phyloP scores from a whole-genome alignment of 148 eudicot species.

The Heliosperma pusillum region DNA sequence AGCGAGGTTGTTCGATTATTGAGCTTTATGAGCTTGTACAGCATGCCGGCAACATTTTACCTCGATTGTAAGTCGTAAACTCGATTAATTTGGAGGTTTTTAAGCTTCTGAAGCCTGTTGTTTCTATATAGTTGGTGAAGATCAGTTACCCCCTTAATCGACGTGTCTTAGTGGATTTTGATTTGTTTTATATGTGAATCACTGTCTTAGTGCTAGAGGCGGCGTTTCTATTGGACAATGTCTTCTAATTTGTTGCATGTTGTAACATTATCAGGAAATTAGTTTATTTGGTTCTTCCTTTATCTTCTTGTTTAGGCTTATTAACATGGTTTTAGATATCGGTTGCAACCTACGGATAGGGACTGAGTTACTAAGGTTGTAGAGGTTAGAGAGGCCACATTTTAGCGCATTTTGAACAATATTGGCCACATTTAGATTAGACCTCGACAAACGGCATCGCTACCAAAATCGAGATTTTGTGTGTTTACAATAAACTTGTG shows the following conservation, averaged over 20 bases:
- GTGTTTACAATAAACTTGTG: background rate
- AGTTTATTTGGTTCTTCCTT: background rate
- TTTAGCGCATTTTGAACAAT: too few species aligned
- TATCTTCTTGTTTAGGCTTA: background rate
- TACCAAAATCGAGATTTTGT: too few species aligned
- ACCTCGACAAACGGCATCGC: too few species aligned
- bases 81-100: background rate
- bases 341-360: too few species aligned
- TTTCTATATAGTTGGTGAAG: background rate
- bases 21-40: slow-evolving; percentile 97
- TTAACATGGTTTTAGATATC: background rate
- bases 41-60: slow-evolving; percentile 97
- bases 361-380: too few species aligned
- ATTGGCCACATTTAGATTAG: too few species aligned
- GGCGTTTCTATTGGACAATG: background rate
- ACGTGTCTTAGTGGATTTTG: background rate
- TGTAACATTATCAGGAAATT: background rate
- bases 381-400: too few species aligned
- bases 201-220: background rate
- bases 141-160: background rate
- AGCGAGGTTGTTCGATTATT: slow-evolving; percentile 80
- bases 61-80: slow-evolving; percentile 67
- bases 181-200: background rate
- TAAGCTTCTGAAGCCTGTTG: background rate
- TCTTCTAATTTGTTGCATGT: background rate